Evolutionary conservation across 768 basidiomycete species (phyloP), one percentile per base, ranked within the genome.

Genomic region (Tephrocybe sp.): DNA sequence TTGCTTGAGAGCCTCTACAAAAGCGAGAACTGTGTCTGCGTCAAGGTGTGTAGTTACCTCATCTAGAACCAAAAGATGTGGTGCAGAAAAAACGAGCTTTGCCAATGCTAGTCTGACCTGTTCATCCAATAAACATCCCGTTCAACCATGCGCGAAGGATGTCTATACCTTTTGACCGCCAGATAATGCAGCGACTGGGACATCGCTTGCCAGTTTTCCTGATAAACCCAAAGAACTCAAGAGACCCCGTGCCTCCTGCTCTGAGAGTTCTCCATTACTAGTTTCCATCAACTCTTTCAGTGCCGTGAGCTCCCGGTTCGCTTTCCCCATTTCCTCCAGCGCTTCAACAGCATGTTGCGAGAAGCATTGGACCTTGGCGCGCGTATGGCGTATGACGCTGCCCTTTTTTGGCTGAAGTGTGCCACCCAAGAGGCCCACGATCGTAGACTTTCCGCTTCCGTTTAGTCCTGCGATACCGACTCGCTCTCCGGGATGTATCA

Each of bases 41-140:
- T 88, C 85, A 38, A 88, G 65, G 66, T 88, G 86, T n/a, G 85
- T 79, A 39, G 85, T 84, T 4, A 84, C 79, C 62, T 88, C 86
- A 55, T 81, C 78, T 19, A 81, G 65, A 6, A 80, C 64, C 30
- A 84, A 67, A 4, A 84, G 69, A 53, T 81, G 75, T 5, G 85
- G 84, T 2, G 76, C 63, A 6, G 71, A 66, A 56, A 75, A 83
- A 19, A 84, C 71, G 16, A 85, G 66, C 47, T 77, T 62, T 1
- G 79, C 79, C 13, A 87, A 67, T 1, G 82, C 83, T 12, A 86
- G 69, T 9, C 85, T 77, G 34, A 84, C 82, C 70, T 82, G 49
- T 50, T 61, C 16, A 41, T 2, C 19, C 19, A 14, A 22, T 52
- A 20, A 52, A 34, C 10, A 30, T 30, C 32, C 20, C 26, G 20